Evolutionary conservation across 1,284 basidiomycete genomes (phyloP).

Genomic region (Ganoderma lingzhi): DNA sequence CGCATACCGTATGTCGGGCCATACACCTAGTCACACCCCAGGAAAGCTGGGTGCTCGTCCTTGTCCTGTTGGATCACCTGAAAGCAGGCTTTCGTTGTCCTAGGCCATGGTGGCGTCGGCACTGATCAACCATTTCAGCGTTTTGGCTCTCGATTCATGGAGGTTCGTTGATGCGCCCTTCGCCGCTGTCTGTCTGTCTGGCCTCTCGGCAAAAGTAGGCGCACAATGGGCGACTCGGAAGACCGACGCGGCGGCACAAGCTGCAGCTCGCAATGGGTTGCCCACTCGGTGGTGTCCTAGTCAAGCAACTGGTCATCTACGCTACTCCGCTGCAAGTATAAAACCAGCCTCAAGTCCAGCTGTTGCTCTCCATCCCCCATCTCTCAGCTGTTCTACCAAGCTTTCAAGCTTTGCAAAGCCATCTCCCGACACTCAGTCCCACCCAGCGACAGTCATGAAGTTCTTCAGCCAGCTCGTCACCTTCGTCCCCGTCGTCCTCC

Average conservation of each 20-base stretch:
- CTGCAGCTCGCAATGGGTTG: neutral
- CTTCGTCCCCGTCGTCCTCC: constrained; percentile 2
- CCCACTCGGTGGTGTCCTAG: neutral
- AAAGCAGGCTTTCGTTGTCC: neutral
- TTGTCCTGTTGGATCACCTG: neutral
- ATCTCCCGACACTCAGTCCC: neutral
- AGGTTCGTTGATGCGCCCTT: neutral
- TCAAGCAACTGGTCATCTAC: neutral
- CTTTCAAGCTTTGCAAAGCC: neutral
- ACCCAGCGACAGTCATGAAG: neutral
- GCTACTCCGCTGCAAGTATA: neutral
- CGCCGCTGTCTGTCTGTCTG: neutral
- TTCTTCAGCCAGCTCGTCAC: constrained; percentile 12
- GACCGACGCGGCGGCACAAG: neutral
- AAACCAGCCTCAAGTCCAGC: neutral
- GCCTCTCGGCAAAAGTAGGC: neutral
- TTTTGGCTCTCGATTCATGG: neutral
- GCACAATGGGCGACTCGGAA: neutral
- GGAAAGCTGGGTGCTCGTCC: no score
- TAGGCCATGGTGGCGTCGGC: neutral
- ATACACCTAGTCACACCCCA: no score
- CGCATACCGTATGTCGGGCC: no score
- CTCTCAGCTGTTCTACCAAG: neutral
- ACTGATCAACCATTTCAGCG: constrained; percentile 4
- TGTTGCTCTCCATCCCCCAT: neutral